Percentiles rank a stretch among this genome's conserved stretches.
These are phyloP conservation scores for Penicillium expansum DNA, from an alignment of 2,329 filamentous ascomycete genomes.

Conservation along the genomic window DNA sequence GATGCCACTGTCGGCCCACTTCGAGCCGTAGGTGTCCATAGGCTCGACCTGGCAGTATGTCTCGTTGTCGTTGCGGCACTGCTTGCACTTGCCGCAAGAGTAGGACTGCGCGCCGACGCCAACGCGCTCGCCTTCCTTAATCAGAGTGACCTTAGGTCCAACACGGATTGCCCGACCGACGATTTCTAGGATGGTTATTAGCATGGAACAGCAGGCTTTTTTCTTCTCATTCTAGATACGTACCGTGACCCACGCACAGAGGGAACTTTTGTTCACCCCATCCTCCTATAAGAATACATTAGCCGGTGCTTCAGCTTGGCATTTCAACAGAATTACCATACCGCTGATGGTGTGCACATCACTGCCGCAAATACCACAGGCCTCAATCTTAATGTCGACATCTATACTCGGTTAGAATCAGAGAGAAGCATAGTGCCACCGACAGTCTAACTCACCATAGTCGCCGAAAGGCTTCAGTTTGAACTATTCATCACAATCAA, in stretches of 20 bases:
- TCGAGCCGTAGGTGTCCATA: slow-evolving; percentile 54
- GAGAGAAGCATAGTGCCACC: not conserved
- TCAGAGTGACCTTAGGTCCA: slow-evolving; percentile 61
- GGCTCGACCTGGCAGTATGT: slow-evolving; percentile 61
- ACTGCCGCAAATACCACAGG: slow-evolving; percentile 72
- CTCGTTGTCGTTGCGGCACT: slow-evolving; percentile 66
- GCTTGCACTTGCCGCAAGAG: slow-evolving; percentile 62
- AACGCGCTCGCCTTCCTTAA: slow-evolving; percentile 62
- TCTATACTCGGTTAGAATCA: slow-evolving; percentile 46
- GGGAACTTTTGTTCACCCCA: slow-evolving; percentile 54
- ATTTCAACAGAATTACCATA: slow-evolving; percentile 5
- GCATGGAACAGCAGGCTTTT: not conserved
- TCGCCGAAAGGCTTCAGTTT: slow-evolving; percentile 82
- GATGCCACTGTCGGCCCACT: slow-evolving; percentile 59
- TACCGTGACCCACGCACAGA: slow-evolving; percentile 53
- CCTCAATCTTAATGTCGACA: slow-evolving; percentile 82
- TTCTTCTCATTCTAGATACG: not conserved
- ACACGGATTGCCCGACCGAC: slow-evolving; percentile 67
- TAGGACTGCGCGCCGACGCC: slow-evolving; percentile 68
- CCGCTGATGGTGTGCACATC: slow-evolving; percentile 67
- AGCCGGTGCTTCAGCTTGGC: not conserved
- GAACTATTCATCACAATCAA: slow-evolving; percentile 53
- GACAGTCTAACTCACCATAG: slow-evolving; percentile 43
- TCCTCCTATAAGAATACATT: slow-evolving; percentile 43
- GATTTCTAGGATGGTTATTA: slow-evolving; percentile 52